Base-by-base conservation (phyloP, 176 grass and related monocot genomes). In the Olyra latifolia region DNA sequence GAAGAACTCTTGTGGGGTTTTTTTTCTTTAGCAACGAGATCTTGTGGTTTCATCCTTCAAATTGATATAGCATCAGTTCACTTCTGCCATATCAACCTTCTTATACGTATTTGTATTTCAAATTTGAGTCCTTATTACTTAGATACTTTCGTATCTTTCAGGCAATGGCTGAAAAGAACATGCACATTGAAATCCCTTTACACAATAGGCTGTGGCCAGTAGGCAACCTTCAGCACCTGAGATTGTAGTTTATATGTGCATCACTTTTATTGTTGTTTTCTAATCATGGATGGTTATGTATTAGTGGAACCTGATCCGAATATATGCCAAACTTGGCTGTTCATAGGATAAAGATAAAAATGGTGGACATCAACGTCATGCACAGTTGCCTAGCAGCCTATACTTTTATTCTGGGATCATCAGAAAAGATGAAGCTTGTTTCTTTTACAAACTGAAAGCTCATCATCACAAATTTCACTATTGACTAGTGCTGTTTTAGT, bases 351-450 rank as follows among this genome's bases (percentile, higher is more conserved):
- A 75, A 80, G 22, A 80, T 98, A 82, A 92, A 92, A 57, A 74
- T 84, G 85, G 89, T 91, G 54, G 92, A 94, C 32, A 58, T 82
- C 38, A 83, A 85, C 28, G 47, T 61, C 59, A 87, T 89, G 52
- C 83, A 94, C 41, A 98, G 71, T 81, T 89, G 85, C 65, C 83
- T 98, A 42, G 68, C 19, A 79, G 88, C 60, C 76, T 82, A 94
- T 87, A 87, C 86, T 67, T 98, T 98, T 88, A 82, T 98, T 32
- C 47, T 98, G 30, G 92, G 92, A 43, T 71, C 92, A 50, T 75
- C 72, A 40, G 83, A 84, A 86, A 92, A 91, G 92, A 92, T 98
- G 32, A 25, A 65, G 65, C 48, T 17, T 79, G 6, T 44, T 75
- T 54, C 47, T 66, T 62, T 27, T 69, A n/a, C 55, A 46, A 16